Base-by-base conservation (phyloP, 169 alveolate genomes). In the Eimeria necatrix region DNA sequence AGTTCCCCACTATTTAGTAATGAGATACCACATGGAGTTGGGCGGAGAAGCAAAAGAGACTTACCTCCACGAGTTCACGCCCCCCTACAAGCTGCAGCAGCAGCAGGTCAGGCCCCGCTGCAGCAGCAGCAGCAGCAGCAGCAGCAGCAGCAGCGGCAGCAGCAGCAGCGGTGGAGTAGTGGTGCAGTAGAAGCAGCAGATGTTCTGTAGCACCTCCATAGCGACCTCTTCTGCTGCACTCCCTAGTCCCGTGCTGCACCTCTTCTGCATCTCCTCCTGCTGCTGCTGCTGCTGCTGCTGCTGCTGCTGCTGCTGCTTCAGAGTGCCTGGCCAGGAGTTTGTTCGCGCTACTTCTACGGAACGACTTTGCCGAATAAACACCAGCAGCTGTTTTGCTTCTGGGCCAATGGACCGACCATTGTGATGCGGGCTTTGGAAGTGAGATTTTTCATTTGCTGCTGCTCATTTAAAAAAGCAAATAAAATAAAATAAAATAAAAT, bases 351-450 rank as follows among this genome's bases (percentile, higher is more conserved):
- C 86, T 26, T 87, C 64, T 97, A 76, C 94, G 98, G 97, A 52
- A 96, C 97, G 7, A 94, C 97, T 24, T 95, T 97, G 51, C 97
- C 97, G 22, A 97, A 96, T 94, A 97, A 97, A 49, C 98, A 97
- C 80, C 98, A 97, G 85, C 97, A 97, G 92, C 89, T 97, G 14
- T 97, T 97, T 93, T 90, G 94, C 81, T 95, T 97, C 93, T 96
- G 97, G 97, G 97, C 98, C 7, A 96, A 97, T 73, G 98, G 98
- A 0, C 98, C 98, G 52, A 94, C 85, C 86, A 91, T 95, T 71
- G 93, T 96, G 41, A 92, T 95, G 85, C 96, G 96, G 49, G 96
- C 95, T 52, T 81, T 83, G 10, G 95, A 88, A 90, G 95, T 91
- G 14, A 60, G 41, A 0, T 32, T 32, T 32, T 32, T 0, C 41